These are phyloP conservation scores for Erucastrum elatum DNA, from an alignment of 345 rosid genomes.

Conservation along the genomic window DNA sequence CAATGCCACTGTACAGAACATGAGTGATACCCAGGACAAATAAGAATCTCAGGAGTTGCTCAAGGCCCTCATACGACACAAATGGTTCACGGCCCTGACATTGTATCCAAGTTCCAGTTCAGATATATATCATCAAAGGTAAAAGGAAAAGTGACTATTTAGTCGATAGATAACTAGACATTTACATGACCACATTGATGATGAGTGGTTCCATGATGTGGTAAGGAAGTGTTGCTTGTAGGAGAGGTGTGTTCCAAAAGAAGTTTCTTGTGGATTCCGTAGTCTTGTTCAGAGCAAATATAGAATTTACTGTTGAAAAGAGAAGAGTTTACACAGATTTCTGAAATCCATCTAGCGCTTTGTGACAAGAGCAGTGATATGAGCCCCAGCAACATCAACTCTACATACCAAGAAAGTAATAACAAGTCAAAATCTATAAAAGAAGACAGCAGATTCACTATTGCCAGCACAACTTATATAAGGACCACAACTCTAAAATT, in stretches of 20 bases:
- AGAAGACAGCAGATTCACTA: neutral
- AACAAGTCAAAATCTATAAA: slow-evolving; percentile 6
- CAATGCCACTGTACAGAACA: slow-evolving; percentile 68
- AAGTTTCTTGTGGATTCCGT: slow-evolving; percentile 40
- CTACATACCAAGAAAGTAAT: slow-evolving; percentile 45
- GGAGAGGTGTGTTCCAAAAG: slow-evolving; percentile 46
- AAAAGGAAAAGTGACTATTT: neutral
- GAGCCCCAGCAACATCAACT: slow-evolving; percentile 95
- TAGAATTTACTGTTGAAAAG: slow-evolving; percentile 47
- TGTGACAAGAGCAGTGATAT: slow-evolving; percentile 67
- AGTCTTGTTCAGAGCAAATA: slow-evolving; percentile 73
- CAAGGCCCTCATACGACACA: slow-evolving; percentile 77
- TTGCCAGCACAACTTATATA: neutral
- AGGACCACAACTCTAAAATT: neutral
- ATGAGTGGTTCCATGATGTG: neutral
- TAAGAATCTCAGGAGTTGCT: slow-evolving; percentile 79
- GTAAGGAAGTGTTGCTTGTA: slow-evolving; percentile 49
- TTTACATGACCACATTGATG: slow-evolving; percentile 54
- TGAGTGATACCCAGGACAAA: slow-evolving; percentile 90
- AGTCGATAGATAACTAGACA: neutral
- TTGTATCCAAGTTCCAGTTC: slow-evolving; percentile 12
- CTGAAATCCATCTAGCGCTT: no score
- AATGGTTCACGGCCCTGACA: slow-evolving; percentile 86
- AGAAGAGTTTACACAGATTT: no score
- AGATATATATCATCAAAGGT: neutral